phyloP scores from a whole-genome alignment of 2,329 filamentous ascomycete species.

The Fusarium xylarioides region DNA sequence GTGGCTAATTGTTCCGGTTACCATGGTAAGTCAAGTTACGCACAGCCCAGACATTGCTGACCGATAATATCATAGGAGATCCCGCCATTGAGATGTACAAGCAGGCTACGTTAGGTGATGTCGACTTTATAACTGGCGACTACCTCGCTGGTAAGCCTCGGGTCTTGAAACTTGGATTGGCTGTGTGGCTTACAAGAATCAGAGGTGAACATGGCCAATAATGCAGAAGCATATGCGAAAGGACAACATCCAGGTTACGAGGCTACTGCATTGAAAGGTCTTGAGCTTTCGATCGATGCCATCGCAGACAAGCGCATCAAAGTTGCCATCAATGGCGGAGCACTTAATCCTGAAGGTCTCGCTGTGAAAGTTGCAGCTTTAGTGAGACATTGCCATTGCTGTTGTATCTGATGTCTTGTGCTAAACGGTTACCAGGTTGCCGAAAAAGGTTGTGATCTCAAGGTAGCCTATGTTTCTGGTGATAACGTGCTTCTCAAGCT shows the following conservation, averaged over 20 bases:
- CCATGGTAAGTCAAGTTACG: neutral
- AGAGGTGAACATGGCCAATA: neutral
- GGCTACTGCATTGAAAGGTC: neutral
- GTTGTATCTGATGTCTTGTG: rapidly evolving
- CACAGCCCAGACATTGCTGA: neutral
- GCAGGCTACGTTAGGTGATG: neutral
- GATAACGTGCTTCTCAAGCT: neutral
- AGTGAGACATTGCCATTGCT: rapidly evolving
- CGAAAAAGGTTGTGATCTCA: neutral
- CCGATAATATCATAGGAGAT: neutral
- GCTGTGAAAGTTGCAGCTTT: neutral
- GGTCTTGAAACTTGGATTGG: neutral
- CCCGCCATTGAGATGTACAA: neutral
- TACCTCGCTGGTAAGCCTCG: neutral
- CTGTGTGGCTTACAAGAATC: neutral
- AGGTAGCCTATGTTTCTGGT: neutral
- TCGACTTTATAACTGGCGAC: neutral
- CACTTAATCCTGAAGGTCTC: neutral
- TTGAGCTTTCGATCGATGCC: neutral
- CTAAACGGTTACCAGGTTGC: neutral
- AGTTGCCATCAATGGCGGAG: neutral
- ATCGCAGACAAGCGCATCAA: neutral
- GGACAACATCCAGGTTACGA: neutral
- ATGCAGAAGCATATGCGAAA: neutral
- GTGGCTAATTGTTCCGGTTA: neutral